Evolutionary conservation across 345 rosid species (phyloP).

Genomic region (Eucalyptus camaldulensis): DNA sequence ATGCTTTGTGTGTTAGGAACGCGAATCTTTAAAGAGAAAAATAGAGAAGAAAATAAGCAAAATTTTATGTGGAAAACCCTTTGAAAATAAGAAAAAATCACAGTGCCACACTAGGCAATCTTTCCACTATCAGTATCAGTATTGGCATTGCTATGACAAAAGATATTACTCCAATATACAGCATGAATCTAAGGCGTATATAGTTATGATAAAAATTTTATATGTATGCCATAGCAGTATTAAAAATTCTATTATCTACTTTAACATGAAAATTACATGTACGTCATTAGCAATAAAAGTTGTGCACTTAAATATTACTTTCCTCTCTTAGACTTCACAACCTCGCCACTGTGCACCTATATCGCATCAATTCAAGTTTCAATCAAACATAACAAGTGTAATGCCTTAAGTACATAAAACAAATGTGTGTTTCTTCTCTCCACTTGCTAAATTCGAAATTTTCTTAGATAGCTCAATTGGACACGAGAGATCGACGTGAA

Average conservation of each 20-base stretch:
- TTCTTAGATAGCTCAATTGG: background rate
- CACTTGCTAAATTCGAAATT: background rate
- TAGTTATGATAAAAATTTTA: fast-evolving
- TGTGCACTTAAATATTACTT: background rate
- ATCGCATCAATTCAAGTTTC: fast-evolving
- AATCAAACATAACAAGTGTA: background rate
- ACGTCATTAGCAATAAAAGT: background rate
- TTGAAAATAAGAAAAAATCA: background rate
- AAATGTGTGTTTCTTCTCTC: background rate
- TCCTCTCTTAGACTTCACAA: background rate
- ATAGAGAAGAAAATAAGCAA: background rate
- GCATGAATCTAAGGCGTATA: background rate
- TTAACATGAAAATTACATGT: background rate
- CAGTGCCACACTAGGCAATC: too few species aligned
- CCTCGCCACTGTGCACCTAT: fast-evolving
- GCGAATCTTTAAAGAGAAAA: background rate
- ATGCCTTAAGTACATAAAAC: background rate
- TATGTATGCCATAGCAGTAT: too few species aligned
- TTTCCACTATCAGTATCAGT: fast-evolving
- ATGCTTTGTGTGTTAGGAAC: background rate
- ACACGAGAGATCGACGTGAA: too few species aligned
- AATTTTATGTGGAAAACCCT: background rate
- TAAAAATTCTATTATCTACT: fast-evolving
- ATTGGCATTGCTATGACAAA: too few species aligned
- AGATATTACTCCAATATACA: background rate